Conservation (phyloP, 106 monocot species). For the Apostasia ramifera region DNA sequence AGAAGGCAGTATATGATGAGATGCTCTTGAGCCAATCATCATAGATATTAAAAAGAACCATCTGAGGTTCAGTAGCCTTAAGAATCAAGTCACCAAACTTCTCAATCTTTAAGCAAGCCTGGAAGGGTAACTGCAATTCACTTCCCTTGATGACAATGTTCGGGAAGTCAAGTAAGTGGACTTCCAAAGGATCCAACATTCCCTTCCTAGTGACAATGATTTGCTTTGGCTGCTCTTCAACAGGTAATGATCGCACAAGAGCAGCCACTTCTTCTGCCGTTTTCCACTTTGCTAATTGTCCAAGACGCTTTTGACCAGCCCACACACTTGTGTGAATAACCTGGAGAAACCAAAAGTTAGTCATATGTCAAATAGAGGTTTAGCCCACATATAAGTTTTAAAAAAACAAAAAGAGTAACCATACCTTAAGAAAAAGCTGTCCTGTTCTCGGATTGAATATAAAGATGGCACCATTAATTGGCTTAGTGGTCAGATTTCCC, state of each 20-base stretch:
- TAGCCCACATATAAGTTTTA: not conserved
- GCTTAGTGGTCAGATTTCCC: constrained; percentile 98
- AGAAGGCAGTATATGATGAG: constrained; percentile 96
- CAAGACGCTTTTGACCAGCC: constrained; percentile 99
- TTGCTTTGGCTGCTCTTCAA: constrained; percentile 99
- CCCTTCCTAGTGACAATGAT: constrained; percentile 98
- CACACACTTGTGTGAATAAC: constrained; percentile 99
- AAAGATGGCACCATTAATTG: constrained; percentile 99
- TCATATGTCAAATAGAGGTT: not conserved
- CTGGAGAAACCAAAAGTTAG: constrained; percentile 24
- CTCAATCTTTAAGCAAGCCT: constrained; percentile 98
- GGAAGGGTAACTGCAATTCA: constrained; percentile 97
- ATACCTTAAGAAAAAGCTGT: constrained; percentile 93
- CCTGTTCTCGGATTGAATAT: constrained; percentile 99
- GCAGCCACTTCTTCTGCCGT: constrained; percentile 99
- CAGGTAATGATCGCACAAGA: constrained; percentile 87
- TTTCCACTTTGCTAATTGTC: constrained; percentile 99
- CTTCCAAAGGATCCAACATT: constrained; percentile 98
- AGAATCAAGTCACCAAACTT: constrained; percentile 98
- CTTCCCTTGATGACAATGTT: constrained; percentile 99
- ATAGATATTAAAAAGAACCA: constrained; percentile 99
- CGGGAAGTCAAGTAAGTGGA: constrained; percentile 96
- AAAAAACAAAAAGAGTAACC: not conserved
- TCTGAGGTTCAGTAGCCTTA: constrained; percentile 98
- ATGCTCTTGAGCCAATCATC: constrained; percentile 99